Conservation (phyloP, 257 asterid genomes). For the Scutellaria baicalensis region DNA sequence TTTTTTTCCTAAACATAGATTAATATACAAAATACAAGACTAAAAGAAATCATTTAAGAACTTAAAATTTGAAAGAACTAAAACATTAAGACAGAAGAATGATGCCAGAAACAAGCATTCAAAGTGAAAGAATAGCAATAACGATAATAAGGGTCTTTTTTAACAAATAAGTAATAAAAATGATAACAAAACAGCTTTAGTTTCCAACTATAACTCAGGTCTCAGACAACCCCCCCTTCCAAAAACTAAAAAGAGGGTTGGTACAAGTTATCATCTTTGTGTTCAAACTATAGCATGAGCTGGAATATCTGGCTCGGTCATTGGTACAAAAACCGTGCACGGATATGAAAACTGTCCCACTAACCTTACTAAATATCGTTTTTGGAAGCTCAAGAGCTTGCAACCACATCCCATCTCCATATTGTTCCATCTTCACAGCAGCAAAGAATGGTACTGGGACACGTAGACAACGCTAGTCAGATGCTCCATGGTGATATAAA, state of each 20-base stretch:
- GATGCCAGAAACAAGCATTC: background rate
- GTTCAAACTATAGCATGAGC: background rate
- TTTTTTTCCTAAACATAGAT: background rate
- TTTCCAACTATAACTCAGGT: background rate
- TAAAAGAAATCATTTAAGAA: background rate
- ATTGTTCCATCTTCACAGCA: conserved; percentile 98
- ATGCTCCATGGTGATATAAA: background rate
- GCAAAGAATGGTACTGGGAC: conserved; percentile 75
- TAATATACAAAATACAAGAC: background rate
- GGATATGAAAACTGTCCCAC: background rate
- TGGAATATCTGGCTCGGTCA: background rate
- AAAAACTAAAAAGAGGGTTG: background rate
- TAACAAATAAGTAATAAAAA: too few species aligned
- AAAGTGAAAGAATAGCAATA: background rate
- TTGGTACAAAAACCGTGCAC: background rate
- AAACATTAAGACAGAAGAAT: background rate
- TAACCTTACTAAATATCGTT: background rate
- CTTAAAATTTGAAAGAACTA: background rate
- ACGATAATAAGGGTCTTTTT: too few species aligned
- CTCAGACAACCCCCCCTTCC: too few species aligned
- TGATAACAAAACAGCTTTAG: background rate
- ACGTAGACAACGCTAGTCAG: conserved; percentile 5
- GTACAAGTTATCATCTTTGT: too few species aligned
- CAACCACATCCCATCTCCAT: conserved; percentile 97
- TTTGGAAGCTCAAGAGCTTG: conserved; percentile 41